These are phyloP conservation scores for Phytophthora foliorum DNA, from an alignment of 352 stramenopile genomes.

Conservation along the genomic window DNA sequence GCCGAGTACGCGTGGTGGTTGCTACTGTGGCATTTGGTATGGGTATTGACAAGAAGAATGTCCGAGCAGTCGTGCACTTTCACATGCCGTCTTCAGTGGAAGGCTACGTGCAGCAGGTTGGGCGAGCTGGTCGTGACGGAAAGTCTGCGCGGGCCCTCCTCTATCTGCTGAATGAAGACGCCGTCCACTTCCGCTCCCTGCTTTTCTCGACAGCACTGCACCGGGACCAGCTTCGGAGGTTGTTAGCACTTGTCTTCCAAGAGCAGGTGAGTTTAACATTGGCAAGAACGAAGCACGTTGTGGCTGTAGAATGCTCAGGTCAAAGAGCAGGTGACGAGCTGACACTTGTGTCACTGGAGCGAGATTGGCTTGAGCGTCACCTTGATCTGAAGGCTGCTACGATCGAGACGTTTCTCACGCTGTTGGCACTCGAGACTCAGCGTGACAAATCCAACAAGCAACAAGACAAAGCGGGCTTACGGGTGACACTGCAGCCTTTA, in stretches of 20 bases:
- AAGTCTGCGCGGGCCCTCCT: slow-evolving; percentile 75
- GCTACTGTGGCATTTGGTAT: slow-evolving; percentile 99
- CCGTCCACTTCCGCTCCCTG: slow-evolving; percentile 75
- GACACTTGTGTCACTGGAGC: slow-evolving; percentile 55
- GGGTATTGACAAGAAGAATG: slow-evolving; percentile 99
- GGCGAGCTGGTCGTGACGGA: slow-evolving; percentile 95
- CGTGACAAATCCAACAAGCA: slow-evolving; percentile 9
- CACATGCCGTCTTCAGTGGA: slow-evolving; percentile 97
- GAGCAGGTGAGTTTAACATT: slow-evolving; percentile 1
- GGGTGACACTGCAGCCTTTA: slow-evolving; percentile 49
- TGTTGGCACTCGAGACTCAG: slow-evolving; percentile 53
- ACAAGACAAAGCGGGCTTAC: slow-evolving; percentile 19
- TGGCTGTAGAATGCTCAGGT: slow-evolving; percentile 34
- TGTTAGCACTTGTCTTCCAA: slow-evolving; percentile 59
- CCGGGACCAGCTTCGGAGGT: slow-evolving; percentile 50
- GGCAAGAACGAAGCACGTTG: slow-evolving; percentile 29
- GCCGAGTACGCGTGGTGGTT: slow-evolving; percentile 92
- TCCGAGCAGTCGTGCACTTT: slow-evolving; percentile 98
- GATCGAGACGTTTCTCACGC: slow-evolving; percentile 84
- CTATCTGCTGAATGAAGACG: slow-evolving; percentile 75
- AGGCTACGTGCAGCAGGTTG: slow-evolving; percentile 98
- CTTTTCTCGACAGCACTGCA: slow-evolving; percentile 78
- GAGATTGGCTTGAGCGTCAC: slow-evolving; percentile 67
- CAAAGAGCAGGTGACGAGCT: slow-evolving; percentile 23
- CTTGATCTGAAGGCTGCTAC: slow-evolving; percentile 80